These are phyloP conservation scores for Rutstroemia sp. DNA, from an alignment of 2,329 filamentous ascomycete genomes.

Conservation along the genomic window DNA sequence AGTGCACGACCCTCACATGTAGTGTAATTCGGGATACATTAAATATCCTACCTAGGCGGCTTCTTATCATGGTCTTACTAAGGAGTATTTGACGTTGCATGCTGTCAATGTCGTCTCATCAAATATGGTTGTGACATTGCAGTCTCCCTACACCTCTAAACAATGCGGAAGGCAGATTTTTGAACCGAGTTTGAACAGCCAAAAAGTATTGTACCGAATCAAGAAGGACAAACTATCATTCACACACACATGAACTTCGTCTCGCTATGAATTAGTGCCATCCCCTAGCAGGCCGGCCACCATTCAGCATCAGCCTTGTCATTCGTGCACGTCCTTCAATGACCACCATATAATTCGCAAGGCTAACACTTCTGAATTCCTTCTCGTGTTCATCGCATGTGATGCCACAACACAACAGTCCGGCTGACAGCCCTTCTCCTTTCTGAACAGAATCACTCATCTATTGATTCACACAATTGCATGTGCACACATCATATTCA, in stretches of 20 bases:
- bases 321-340: not conserved
- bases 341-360: not conserved
- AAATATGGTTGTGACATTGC: too few relatives aligned
- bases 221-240: too few relatives aligned
- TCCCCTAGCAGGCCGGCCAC: too few relatives aligned
- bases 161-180: too few relatives aligned
- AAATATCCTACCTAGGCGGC: too few relatives aligned
- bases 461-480: not conserved
- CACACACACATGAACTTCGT: too few relatives aligned
- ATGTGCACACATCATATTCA: not conserved
- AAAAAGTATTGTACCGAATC: too few relatives aligned
- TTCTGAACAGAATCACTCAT: not conserved
- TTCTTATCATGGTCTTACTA: not conserved
- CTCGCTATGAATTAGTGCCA: too few relatives aligned
- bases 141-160: too few relatives aligned
- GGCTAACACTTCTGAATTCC: not conserved
- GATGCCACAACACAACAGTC: not conserved
- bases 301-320: not conserved
- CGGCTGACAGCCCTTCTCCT: not conserved
- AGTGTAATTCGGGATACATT: not conserved
- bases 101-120: too few relatives aligned
- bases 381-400: constrained; percentile 3
- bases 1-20: not conserved
- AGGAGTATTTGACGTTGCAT: not conserved
- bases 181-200: too few relatives aligned